phyloP scores from a whole-genome alignment of 352 stramenopile genomes.

The Phytophthora rubi region DNA sequence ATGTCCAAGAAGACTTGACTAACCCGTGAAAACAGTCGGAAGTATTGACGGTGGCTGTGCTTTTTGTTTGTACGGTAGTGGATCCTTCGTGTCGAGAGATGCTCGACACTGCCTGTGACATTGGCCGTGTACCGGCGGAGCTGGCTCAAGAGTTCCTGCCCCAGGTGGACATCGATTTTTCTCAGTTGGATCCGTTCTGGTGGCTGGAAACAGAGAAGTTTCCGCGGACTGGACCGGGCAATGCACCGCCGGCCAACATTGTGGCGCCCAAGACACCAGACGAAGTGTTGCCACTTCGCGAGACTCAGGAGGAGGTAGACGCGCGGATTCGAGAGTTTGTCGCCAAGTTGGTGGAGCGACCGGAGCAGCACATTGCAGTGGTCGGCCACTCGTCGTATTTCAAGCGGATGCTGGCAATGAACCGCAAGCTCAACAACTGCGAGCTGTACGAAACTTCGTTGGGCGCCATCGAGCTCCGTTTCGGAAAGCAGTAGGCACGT shows the following conservation, averaged over 20 bases:
- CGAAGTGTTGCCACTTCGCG: constrained; percentile 64
- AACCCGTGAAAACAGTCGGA: neutral
- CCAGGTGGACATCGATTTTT: constrained; percentile 48
- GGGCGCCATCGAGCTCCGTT: constrained; percentile 29
- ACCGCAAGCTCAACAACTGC: constrained; percentile 82
- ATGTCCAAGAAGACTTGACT: neutral
- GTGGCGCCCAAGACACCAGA: constrained; percentile 44
- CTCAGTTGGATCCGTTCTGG: constrained; percentile 59
- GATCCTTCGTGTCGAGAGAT: constrained; percentile 80
- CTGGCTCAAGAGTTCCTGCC: constrained; percentile 44
- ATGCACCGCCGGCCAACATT: constrained; percentile 23
- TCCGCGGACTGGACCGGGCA: constrained; percentile 28
- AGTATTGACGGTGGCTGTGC: neutral
- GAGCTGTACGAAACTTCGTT: constrained; percentile 60
- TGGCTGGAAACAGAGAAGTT: constrained; percentile 61
- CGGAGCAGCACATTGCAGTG: constrained; percentile 76
- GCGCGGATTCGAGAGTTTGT: constrained; percentile 73
- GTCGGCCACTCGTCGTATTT: constrained; percentile 88
- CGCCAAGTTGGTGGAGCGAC: constrained; percentile 51
- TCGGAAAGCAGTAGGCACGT: constrained; percentile 3
- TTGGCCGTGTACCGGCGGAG: constrained; percentile 64
- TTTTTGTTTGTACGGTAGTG: constrained; percentile 42
- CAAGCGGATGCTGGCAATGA: constrained; percentile 85
- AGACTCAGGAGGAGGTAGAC: constrained; percentile 65
- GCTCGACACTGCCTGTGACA: constrained; percentile 86